Percentiles rank a stretch among this genome's conserved stretches.
These are phyloP conservation scores for Zoysia japonica DNA, from an alignment of 176 grass and related monocot species.

Conservation along the genomic window DNA sequence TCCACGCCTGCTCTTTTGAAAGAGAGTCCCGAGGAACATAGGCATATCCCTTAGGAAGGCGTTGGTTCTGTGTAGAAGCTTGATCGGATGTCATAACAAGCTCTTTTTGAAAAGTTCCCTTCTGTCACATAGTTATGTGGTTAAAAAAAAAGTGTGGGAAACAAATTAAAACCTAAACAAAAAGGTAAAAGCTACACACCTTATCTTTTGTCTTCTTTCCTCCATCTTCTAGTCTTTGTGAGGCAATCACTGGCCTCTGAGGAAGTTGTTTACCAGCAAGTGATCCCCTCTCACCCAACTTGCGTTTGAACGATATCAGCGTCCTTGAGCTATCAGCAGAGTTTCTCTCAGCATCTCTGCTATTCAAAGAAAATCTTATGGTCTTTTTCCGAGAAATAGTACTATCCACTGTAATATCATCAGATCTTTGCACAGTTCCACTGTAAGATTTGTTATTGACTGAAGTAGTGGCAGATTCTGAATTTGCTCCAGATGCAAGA, in stretches of 20 bases:
- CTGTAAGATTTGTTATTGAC: slow-evolving; percentile 96
- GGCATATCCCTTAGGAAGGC: slow-evolving; percentile 84
- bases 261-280: slow-evolving; percentile 83
- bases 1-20: slow-evolving; percentile 75
- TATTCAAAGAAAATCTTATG: slow-evolving; percentile 68
- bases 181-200: slow-evolving; percentile 43
- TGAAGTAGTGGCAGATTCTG: slow-evolving; percentile 97
- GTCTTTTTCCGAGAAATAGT: slow-evolving; percentile 78
- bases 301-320: slow-evolving; percentile 77
- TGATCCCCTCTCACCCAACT: slow-evolving; percentile 65
- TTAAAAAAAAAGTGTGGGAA: slow-evolving; percentile 10
- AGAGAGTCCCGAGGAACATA: slow-evolving; percentile 92
- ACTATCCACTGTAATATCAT: slow-evolving; percentile 93
- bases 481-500: slow-evolving; percentile 66
- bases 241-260: slow-evolving; percentile 46
- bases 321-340: slow-evolving; percentile 83
- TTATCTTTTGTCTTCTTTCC: slow-evolving; percentile 71
- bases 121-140: slow-evolving; percentile 51
- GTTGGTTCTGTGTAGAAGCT: slow-evolving; percentile 85
- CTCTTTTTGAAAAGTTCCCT: slow-evolving; percentile 78
- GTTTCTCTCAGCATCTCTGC: slow-evolving; percentile 59
- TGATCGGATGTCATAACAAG: slow-evolving; percentile 92
- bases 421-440: slow-evolving; percentile 79
- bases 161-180: slow-evolving; percentile 28
- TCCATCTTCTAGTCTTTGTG: slow-evolving; percentile 61